Evolutionary conservation across 305 asterid genomes (phyloP).

Genomic region (Stenogyne calaminthoides): DNA sequence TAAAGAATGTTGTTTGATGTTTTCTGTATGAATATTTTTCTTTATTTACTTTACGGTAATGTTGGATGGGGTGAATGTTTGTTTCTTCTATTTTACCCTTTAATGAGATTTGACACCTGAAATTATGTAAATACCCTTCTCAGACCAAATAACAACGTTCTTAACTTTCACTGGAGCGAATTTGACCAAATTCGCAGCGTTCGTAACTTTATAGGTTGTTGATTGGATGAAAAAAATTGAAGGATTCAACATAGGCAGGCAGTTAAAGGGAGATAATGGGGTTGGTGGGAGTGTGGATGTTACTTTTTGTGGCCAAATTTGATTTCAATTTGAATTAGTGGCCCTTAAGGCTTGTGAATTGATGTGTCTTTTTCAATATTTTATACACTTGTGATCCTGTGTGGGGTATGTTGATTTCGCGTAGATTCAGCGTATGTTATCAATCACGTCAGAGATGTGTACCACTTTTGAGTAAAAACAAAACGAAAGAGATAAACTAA

Average conservation of each 20-base stretch:
- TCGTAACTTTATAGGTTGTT: background rate
- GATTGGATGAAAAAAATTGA: background rate
- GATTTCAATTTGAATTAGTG: constrained; percentile 22
- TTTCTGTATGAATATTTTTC: background rate
- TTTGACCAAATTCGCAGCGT: no score
- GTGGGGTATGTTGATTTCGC: constrained; percentile 33
- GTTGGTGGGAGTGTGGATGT: constrained; percentile 39
- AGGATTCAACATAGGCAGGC: constrained; percentile 30
- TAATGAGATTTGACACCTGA: no score
- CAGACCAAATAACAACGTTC: no score
- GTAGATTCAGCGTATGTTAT: constrained; percentile 23
- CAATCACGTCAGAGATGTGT: background rate
- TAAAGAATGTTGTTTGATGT: constrained; percentile 14
- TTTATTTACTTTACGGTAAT: background rate
- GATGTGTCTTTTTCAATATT: constrained; percentile 14
- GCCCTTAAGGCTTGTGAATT: constrained; percentile 24
- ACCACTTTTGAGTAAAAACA: no score
- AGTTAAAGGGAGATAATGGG: constrained; percentile 25
- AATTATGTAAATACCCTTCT: no score
- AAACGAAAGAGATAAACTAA: background rate
- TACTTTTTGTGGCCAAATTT: constrained; percentile 19
- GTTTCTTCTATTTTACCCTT: no score
- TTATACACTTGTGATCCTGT: constrained; percentile 30
- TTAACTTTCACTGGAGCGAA: no score
- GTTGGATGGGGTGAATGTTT: no score